Conservation (phyloP, 116 monocot genomes). For the Trichopus zeylanicus region DNA sequence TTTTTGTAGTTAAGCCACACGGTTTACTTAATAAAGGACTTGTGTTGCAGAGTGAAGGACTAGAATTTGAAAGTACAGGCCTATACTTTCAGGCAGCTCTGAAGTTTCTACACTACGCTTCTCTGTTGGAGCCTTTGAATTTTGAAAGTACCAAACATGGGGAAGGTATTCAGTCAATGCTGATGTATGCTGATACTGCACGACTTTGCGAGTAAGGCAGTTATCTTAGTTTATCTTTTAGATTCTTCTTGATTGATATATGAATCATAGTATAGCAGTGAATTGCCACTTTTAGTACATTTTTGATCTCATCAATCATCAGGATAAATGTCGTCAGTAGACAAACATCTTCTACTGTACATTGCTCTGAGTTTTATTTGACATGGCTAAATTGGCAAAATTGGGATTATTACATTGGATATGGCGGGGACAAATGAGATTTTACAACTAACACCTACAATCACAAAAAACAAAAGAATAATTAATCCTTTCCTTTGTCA, state of each 20-base stretch:
- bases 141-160: conserved; percentile 44
- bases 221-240: background rate
- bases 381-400: too few species aligned
- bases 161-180: conserved; percentile 36
- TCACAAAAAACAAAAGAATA: too few species aligned
- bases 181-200: conserved; percentile 70
- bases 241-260: background rate
- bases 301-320: too few species aligned
- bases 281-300: too few species aligned
- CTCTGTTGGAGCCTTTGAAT: conserved; percentile 50
- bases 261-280: too few species aligned
- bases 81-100: conserved; percentile 87
- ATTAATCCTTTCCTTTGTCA: too few species aligned
- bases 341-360: too few species aligned
- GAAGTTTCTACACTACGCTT: conserved; percentile 77
- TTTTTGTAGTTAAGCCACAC: background rate
- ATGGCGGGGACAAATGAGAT: too few species aligned
- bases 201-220: conserved; percentile 81
- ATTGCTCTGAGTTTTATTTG: too few species aligned
- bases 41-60: conserved; percentile 44
- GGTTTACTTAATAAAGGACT: conserved; percentile 1
- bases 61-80: conserved; percentile 56
- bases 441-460: too few species aligned
- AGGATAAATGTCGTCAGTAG: too few species aligned
- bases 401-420: too few species aligned